Percentiles rank a stretch among this genome's conserved stretches.
Evolutionary conservation across 2,329 filamentous ascomycete genomes (phyloP).

Genomic region (Fusarium equiseti): DNA sequence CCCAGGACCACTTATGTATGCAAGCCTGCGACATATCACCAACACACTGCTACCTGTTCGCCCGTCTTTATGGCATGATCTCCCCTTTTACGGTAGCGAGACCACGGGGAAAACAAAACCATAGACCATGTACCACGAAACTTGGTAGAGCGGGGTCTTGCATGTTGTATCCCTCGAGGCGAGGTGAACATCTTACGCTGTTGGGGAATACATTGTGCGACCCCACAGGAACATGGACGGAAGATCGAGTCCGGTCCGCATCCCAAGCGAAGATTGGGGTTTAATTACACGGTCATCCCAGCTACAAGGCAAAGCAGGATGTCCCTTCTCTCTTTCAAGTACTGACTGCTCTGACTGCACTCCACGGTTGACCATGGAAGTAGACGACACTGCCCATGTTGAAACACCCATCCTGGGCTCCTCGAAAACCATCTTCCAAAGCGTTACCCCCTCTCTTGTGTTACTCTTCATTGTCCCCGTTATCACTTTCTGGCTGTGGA

Average conservation of each 20-base stretch:
- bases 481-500: conserved; percentile 22
- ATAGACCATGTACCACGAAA: no score
- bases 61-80: not conserved
- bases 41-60: not conserved
- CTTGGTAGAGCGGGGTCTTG: not conserved
- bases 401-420: not conserved
- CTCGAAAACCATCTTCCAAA: not conserved
- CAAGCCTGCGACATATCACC: not conserved
- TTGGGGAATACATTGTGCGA: not conserved
- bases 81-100: not conserved
- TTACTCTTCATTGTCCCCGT: conserved; percentile 16
- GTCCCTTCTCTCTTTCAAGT: not conserved
- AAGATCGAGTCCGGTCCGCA: no score
- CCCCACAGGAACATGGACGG: not conserved
- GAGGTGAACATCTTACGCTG: not conserved
- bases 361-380: not conserved
- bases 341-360: not conserved
- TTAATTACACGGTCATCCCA: not conserved
- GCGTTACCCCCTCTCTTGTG: not conserved
- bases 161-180: not conserved
- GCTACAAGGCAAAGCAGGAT: not conserved
- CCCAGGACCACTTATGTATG: not conserved
- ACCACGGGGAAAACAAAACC: no score
- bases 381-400: not conserved
- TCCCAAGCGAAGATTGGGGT: not conserved